Evolutionary conservation across 768 basidiomycete species (phyloP), one percentile per base, ranked within the genome.

Genomic region (Hortiboletus campestris): DNA sequence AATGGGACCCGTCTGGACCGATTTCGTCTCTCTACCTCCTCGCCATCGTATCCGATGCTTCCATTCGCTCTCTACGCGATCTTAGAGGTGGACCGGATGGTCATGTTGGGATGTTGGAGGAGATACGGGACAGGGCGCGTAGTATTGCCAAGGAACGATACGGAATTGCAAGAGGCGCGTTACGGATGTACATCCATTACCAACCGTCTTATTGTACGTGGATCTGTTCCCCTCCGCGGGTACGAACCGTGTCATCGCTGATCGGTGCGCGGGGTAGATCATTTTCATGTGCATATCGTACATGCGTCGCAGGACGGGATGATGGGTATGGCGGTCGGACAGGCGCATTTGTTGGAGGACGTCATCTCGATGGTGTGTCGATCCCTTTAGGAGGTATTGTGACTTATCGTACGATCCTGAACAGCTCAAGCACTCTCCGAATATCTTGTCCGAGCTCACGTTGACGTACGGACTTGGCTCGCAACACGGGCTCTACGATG

Each of bases 211-310:
- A 98, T 67, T 98, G 95, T 95, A 55, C 59, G 90, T 53, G 11
- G 20, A 6, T 35, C 29, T 5, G 20, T 28, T 43, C 11, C 10
- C 29, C 11, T 22, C 16, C 13, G 20, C 42, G 7, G 19, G 9
- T n/a, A 34, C 14, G 32, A 4, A 25, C 20, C 31, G 8, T n/a
- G 43, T n/a, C 22, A 22, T 20, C 11, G 20, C 48, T 54, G 19
- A 60, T 34, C 20, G 19, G 8, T 11, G 22, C 9, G 31, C 16
- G 16, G 3, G 19, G 6, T 58, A 96, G 94, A 97, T 67, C 94
- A 94, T 63, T 93, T 97, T 67, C 94, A 98, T 58, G 89, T 97
- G 3, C 94, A 98, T 62, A 86, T 96, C 49, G 91, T 93, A 28
- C 89, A 94, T 62, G 82, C 82, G 0, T 84, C 88, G 60, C 78